Percentiles rank a stretch among this genome's conserved stretches.
These are phyloP conservation scores for Eucalyptus polybractea DNA, from an alignment of 345 rosid species.

Conservation along the genomic window DNA sequence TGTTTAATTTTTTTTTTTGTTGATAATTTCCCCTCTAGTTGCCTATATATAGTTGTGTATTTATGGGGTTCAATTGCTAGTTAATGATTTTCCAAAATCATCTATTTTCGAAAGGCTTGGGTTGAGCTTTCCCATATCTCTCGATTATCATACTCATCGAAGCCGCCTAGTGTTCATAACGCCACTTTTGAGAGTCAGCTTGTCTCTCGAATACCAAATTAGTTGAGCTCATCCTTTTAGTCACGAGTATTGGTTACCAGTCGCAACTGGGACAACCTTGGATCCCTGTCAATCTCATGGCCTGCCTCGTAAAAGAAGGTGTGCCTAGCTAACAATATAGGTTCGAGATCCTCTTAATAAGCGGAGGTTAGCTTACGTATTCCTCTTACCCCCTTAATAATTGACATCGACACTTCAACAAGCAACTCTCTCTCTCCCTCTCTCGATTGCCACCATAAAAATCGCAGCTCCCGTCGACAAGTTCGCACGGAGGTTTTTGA, in stretches of 20 bases:
- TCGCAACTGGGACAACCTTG: neutral
- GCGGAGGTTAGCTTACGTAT: neutral
- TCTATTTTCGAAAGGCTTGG: neutral
- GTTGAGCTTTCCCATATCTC: neutral
- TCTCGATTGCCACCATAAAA: neutral
- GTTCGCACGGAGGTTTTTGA: neutral
- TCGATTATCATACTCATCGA: neutral
- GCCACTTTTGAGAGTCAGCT: neutral
- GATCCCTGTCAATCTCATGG: neutral
- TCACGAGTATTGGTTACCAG: neutral
- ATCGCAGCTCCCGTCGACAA: neutral
- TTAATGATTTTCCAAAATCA: neutral
- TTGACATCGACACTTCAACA: neutral
- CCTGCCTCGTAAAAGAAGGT: neutral
- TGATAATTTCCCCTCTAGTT: neutral
- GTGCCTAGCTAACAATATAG: neutral
- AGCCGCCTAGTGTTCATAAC: neutral
- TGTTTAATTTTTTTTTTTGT: no score
- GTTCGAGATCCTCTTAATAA: neutral
- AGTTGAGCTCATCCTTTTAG: neutral
- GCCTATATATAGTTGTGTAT: neutral
- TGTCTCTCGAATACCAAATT: neutral
- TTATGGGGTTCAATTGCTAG: neutral
- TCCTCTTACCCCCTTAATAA: neutral
- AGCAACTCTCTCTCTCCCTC: neutral